Evolutionary conservation across 768 basidiomycete genomes (phyloP), one percentile per base, ranked within the genome.

Genomic region (Pholiota conissans): DNA sequence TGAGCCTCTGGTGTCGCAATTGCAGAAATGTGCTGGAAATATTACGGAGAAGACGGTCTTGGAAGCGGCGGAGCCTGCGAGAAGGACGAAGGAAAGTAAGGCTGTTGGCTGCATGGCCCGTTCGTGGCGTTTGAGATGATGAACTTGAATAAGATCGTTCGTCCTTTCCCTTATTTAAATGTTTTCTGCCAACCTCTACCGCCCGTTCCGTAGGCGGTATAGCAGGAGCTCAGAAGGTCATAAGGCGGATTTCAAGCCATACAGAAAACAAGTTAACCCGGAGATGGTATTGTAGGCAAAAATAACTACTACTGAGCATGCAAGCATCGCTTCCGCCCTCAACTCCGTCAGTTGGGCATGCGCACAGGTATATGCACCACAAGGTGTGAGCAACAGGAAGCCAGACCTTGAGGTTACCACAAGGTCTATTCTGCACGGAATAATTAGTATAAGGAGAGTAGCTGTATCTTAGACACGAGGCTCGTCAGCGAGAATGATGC

Each of bases 31-130:
- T 32, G 16, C 18, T 29, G 26, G 45, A 57, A 18, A 32, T 63
- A 71, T 7, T 49, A 75, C 77, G 63, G 78, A 78, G 67, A 80
- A 78, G 40, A 80, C 79, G 28, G 77, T 76, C 61, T 76, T 76
- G 16, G 74, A 75, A 42, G 69, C 66, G 18, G 64, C 70, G 30
- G 64, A 55, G 35, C 56, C 56, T 13, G 58, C 60, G 1, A 66
- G 53, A 18, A 63, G 34, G 28, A 63, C 46, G 34, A 62, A 27
- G 16, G 59, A 48, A 1, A 59, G 50, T 1, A 63, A 35, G n/a
- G 51, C 26, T 30, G 32, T 45, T 29, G 59, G 55, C 26, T 56
- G 54, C 62, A 63, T 63, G 1, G 20, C 55, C n/a, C n/a, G n/a
- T 27, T 20, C 24, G 37, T 53, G 22, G 37, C 11, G 26, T 26